Percentiles rank a stretch among this genome's conserved stretches.
Evolutionary conservation across 2,329 filamentous ascomycete species (phyloP).

Genomic region (Trichophaea hybrida): DNA sequence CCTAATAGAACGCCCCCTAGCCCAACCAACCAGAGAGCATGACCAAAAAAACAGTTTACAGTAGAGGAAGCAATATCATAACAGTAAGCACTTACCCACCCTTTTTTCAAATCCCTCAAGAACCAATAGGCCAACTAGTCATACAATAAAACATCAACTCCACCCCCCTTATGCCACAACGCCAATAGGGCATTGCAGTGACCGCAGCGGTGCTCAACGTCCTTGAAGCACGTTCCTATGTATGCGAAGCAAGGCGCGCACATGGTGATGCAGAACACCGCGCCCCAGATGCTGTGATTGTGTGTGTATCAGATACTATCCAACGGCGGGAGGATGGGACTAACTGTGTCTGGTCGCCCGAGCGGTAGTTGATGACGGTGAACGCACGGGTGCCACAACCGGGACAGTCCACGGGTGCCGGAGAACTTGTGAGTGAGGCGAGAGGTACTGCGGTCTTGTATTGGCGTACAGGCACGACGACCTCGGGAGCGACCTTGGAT

Average conservation of each 20-base stretch:
- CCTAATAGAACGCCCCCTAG: too few relatives aligned
- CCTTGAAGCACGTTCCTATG: constrained; percentile 36
- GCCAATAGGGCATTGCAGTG: constrained; percentile 36
- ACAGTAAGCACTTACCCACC: too few relatives aligned
- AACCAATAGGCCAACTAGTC: background rate
- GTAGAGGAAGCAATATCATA: too few relatives aligned
- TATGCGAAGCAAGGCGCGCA: constrained; percentile 39
- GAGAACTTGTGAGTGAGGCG: constrained; percentile 12
- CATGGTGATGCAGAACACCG: constrained; percentile 33
- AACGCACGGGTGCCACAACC: constrained; percentile 33
- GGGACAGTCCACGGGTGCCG: constrained; percentile 37
- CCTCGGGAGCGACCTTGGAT: too few relatives aligned
- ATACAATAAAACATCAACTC: constrained; percentile 33
- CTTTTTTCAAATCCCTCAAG: too few relatives aligned
- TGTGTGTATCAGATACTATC: background rate
- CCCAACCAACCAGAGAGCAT: too few relatives aligned
- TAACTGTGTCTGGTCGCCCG: constrained; percentile 34
- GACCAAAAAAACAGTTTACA: too few relatives aligned
- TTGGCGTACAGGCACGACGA: background rate
- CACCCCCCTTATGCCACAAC: constrained; percentile 38
- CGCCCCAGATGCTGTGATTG: constrained; percentile 34
- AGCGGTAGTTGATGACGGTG: constrained; percentile 30
- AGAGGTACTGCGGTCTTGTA: constrained; percentile 5
- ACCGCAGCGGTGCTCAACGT: constrained; percentile 38
- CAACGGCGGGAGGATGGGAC: constrained; percentile 14